Percentiles rank a stretch among this genome's conserved stretches.
phyloP scores from a whole-genome alignment of 176 grass and related monocot genomes.

The Poa pratensis region DNA sequence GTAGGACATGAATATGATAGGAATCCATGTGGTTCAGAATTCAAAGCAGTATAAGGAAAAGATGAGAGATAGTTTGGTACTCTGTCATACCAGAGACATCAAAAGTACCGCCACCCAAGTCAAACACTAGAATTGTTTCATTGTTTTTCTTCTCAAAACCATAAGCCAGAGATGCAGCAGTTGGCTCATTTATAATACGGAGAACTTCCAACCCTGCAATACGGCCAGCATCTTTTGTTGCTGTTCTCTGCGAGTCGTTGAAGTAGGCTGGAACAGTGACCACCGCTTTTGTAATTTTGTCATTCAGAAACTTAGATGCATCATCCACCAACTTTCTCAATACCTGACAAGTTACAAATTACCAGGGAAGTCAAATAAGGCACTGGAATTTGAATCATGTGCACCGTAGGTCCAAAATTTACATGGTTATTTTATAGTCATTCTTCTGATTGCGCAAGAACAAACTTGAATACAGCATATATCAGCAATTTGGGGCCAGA shows the following conservation, averaged over 20 bases:
- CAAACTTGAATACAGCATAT: background rate
- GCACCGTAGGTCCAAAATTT: too few relatives aligned
- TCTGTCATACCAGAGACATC: slow-evolving; percentile 88
- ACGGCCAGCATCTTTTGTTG: slow-evolving; percentile 97
- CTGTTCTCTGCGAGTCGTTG: slow-evolving; percentile 97
- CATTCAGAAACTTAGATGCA: slow-evolving; percentile 97
- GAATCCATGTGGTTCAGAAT: slow-evolving; percentile 7
- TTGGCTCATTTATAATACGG: slow-evolving; percentile 99
- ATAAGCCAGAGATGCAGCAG: slow-evolving; percentile 96
- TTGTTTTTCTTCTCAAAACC: slow-evolving; percentile 99
- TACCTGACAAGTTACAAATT: slow-evolving; percentile 53
- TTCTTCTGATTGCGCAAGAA: background rate
- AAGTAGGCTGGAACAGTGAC: slow-evolving; percentile 98
- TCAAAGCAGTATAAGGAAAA: slow-evolving; percentile 1
- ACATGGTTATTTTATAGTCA: background rate
- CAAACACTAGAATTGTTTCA: slow-evolving; percentile 96
- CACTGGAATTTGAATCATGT: background rate
- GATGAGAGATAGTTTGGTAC: slow-evolving; percentile 3
- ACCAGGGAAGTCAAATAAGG: slow-evolving; percentile 8
- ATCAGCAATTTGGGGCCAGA: background rate
- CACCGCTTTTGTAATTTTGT: slow-evolving; percentile 98
- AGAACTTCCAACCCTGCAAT: slow-evolving; percentile 99
- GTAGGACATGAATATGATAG: background rate
- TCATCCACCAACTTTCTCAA: slow-evolving; percentile 95
- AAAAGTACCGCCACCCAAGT: slow-evolving; percentile 96